These are phyloP conservation scores for Cladosporium oxysporum DNA, from an alignment of 2,329 filamentous ascomycete species.

Conservation along the genomic window DNA sequence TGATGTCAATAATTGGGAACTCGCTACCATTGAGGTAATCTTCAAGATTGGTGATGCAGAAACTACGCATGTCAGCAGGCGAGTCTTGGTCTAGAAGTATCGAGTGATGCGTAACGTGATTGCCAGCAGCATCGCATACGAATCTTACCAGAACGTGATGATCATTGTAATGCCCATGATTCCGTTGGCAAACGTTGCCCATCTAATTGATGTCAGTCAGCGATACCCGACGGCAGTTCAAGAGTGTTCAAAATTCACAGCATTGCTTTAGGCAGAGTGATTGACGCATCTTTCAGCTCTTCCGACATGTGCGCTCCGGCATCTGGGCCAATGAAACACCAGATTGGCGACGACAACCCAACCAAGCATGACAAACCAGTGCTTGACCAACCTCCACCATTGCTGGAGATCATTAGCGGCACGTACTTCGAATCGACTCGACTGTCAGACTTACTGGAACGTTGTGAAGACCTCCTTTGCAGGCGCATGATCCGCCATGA, in stretches of 20 bases:
- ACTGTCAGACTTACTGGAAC: slow-evolving; percentile 41
- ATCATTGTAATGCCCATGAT: slow-evolving; percentile 40
- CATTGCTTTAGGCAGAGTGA: slow-evolving; percentile 47
- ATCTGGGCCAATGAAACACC: slow-evolving; percentile 42
- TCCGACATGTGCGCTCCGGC: slow-evolving; percentile 42
- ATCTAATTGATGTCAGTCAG: slow-evolving; percentile 21
- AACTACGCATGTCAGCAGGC: slow-evolving; percentile 4
- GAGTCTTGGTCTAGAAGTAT: slow-evolving; percentile 32
- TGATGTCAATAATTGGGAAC: slow-evolving; percentile 23
- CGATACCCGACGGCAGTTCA: neutral
- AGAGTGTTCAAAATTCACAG: slow-evolving; percentile 25
- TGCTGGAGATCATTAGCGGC: slow-evolving; percentile 18
- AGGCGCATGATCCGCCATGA: slow-evolving; percentile 35
- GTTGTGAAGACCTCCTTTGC: slow-evolving; percentile 37
- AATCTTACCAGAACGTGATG: slow-evolving; percentile 38
- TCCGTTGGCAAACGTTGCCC: slow-evolving; percentile 42
- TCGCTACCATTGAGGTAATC: slow-evolving; percentile 2
- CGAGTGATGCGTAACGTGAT: slow-evolving; percentile 19
- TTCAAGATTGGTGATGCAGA: slow-evolving; percentile 15
- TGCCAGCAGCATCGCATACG: neutral
- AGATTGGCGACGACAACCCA: slow-evolving; percentile 44
- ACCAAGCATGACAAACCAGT: slow-evolving; percentile 46
- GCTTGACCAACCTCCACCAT: slow-evolving; percentile 44
- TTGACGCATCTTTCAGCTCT: slow-evolving; percentile 42
- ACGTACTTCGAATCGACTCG: neutral